phyloP scores from a whole-genome alignment of 108 stramenopile genomes.

The Pseudonitzschia multistriata region DNA sequence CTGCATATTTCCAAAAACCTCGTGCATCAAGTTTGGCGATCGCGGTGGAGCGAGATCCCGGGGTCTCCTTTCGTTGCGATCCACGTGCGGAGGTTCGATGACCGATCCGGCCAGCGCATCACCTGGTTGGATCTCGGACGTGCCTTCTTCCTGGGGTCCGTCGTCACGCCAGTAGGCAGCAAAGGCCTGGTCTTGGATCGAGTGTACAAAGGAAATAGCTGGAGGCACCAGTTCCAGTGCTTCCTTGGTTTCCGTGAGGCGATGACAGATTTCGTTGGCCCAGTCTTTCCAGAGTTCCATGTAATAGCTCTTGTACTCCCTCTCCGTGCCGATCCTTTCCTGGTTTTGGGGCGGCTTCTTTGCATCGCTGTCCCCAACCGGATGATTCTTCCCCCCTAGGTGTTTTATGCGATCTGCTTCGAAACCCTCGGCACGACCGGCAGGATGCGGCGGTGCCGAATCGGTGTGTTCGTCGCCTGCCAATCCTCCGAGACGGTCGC shows the following conservation, averaged over 20 bases:
- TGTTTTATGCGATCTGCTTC: not conserved
- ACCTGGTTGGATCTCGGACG: too few species aligned
- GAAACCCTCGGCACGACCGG: not conserved
- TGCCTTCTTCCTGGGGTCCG: too few species aligned
- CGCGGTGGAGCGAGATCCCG: not conserved
- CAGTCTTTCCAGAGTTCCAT: slow-evolving; percentile 10
- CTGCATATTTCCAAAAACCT: not conserved
- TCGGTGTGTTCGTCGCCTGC: too few species aligned
- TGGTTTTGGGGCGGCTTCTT: too few species aligned
- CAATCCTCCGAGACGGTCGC: slow-evolving; percentile 10
- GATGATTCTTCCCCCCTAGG: not conserved
- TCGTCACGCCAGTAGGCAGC: not conserved
- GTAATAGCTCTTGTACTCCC: slow-evolving; percentile 1
- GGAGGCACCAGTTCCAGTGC: not conserved
- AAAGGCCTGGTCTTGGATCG: slow-evolving; percentile 6
- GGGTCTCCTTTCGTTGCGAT: not conserved
- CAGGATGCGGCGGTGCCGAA: not conserved
- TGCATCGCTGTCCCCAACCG: not conserved
- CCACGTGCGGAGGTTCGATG: too few species aligned
- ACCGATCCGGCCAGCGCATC: not conserved
- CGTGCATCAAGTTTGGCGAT: not conserved
- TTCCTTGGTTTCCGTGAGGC: slow-evolving; percentile 5
- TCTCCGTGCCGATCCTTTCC: too few species aligned
- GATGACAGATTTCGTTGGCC: slow-evolving; percentile 5
- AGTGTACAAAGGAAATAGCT: not conserved